A percentile compares a stretch with the other conserved stretches of the same genome.
Evolutionary conservation across 2,329 filamentous ascomycete species (phyloP).

Genomic region (Fusarium kyushuense): DNA sequence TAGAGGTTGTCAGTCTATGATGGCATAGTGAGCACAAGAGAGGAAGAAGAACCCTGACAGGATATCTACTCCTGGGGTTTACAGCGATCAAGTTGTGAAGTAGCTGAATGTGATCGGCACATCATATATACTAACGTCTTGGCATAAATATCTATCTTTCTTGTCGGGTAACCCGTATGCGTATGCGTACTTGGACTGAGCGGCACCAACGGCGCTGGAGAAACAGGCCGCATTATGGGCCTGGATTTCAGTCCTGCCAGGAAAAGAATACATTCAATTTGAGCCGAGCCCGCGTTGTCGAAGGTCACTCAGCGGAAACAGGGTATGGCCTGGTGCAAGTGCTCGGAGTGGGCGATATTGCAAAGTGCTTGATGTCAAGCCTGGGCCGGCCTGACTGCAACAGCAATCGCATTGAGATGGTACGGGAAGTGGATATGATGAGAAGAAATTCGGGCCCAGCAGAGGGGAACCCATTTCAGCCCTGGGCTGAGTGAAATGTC

Average conservation of each 20-base stretch:
- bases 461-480: constrained; percentile 6
- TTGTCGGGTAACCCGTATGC: constrained; percentile 4
- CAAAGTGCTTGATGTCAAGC: constrained; percentile 9
- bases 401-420: not conserved
- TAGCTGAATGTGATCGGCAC: not conserved
- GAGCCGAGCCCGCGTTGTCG: not conserved
- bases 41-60: constrained; percentile 21
- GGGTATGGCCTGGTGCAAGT: constrained; percentile 10
- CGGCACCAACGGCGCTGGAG: constrained; percentile 11
- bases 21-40: constrained; percentile 17
- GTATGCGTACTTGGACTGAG: not conserved
- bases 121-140: constrained; percentile 13
- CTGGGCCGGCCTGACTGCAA: not conserved
- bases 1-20: constrained; percentile 35
- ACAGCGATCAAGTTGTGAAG: not conserved
- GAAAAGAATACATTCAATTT: not conserved
- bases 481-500: constrained; percentile 9
- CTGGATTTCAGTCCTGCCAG: not conserved
- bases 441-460: constrained; percentile 4
- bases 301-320: constrained; percentile 2
- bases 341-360: not conserved
- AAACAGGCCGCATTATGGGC: constrained; percentile 5
- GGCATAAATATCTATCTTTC: not conserved
- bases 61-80: constrained; percentile 9
- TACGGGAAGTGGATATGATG: constrained; percentile 41